These are phyloP conservation scores for Cotoneaster glaucophyllus DNA, from an alignment of 306 rosid genomes.

Conservation along the genomic window DNA sequence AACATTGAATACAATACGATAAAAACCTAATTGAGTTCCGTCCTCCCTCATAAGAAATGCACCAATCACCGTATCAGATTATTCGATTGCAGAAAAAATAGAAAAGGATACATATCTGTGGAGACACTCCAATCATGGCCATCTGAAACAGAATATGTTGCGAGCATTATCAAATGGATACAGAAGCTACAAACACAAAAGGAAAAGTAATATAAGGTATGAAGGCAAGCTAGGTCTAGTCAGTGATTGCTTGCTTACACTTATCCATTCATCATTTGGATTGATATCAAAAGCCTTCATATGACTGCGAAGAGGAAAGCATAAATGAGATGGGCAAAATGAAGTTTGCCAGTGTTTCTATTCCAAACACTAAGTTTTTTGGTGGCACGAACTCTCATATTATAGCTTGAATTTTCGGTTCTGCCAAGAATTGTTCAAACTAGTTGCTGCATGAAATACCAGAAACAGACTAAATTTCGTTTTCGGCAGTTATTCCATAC, in stretches of 20 bases:
- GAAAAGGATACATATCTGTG: conserved; percentile 94
- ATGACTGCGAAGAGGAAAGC: conserved; percentile 57
- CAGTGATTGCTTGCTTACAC: conserved; percentile 52
- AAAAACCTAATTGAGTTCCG: conserved; percentile 6
- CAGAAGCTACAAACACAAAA: neutral
- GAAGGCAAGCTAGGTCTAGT: neutral
- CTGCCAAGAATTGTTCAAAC: neutral
- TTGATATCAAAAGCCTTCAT: conserved; percentile 88
- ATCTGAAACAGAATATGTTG: conserved; percentile 52
- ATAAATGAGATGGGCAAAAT: conserved; percentile 6
- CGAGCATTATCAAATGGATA: conserved; percentile 15
- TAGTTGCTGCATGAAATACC: neutral
- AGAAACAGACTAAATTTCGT: neutral
- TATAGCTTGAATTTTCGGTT: neutral
- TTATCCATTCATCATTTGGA: conserved; percentile 93
- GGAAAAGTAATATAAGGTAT: conserved; percentile 1
- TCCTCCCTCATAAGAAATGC: neutral
- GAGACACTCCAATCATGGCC: conserved; percentile 91
- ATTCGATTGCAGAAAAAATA: neutral
- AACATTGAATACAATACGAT: neutral
- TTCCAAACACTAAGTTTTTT: conserved; percentile 6
- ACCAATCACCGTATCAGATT: neutral
- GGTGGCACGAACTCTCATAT: conserved; percentile 10
- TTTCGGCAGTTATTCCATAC: neutral
- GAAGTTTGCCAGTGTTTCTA: neutral